Percentiles rank a stretch among this genome's conserved stretches.
Evolutionary conservation across 768 basidiomycete species (phyloP).

Genomic region (Chalciporus chontae): DNA sequence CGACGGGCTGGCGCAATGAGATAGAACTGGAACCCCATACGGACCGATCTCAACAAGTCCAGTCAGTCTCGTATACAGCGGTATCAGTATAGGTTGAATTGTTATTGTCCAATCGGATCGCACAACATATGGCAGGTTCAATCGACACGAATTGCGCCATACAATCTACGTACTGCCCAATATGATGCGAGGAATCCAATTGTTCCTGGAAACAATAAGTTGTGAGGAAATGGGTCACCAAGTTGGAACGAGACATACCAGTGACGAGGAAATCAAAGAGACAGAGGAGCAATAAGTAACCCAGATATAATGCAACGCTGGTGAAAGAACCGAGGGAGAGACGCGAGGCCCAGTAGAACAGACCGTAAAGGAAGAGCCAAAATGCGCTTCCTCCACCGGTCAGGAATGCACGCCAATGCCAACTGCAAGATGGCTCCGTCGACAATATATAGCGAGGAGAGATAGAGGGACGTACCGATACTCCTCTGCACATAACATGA

Average conservation of each 20-base stretch:
- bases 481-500: constrained; percentile 90
- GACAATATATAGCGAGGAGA: not conserved
- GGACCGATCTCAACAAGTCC: not conserved
- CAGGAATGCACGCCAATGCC: constrained; percentile 96
- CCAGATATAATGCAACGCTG: constrained; percentile 81
- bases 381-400: constrained; percentile 90
- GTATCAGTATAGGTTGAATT: not conserved
- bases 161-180: constrained; percentile 84
- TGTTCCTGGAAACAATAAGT: constrained; percentile 51
- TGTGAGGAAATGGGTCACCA: not conserved
- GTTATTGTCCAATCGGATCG: constrained; percentile 4
- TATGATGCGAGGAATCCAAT: constrained; percentile 91
- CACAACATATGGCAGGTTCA: constrained; percentile 20
- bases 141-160: constrained; percentile 79
- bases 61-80: not conserved
- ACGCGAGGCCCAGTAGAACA: constrained; percentile 85
- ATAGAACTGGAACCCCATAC: not conserved
- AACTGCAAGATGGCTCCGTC: constrained; percentile 42
- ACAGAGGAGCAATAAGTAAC: constrained; percentile 81
- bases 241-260: constrained; percentile 40
- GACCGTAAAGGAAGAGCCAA: constrained; percentile 86
- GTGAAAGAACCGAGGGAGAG: constrained; percentile 82
- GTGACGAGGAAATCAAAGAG: constrained; percentile 87
- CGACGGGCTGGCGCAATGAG: too few relatives aligned
- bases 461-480: constrained; percentile 58